Evolutionary conservation across 2,329 filamentous ascomycete genomes (phyloP).

Genomic region (Hypoxylon sp.): DNA sequence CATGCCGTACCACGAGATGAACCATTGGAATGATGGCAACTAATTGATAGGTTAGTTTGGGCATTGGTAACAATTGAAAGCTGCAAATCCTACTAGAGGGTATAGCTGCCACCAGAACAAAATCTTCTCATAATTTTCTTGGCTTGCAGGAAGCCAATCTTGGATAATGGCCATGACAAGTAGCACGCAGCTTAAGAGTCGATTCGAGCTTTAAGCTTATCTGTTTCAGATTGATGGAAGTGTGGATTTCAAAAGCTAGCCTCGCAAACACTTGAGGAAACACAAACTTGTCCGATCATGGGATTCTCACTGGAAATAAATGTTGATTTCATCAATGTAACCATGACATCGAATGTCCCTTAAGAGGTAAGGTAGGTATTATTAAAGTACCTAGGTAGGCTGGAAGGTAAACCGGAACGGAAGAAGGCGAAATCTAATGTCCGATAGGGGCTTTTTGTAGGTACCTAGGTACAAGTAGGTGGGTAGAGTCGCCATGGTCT

Average conservation of each 20-base stretch:
- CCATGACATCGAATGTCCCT: conserved; percentile 16
- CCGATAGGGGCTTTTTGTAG: conserved; percentile 8
- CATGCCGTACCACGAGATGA: conserved; percentile 86
- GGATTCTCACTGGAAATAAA: conserved; percentile 9
- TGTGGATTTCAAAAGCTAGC: conserved; percentile 12
- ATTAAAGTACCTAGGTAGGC: background rate
- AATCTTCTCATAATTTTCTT: conserved; percentile 70
- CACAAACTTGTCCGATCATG: conserved; percentile 5
- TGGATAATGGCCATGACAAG: conserved; percentile 64
- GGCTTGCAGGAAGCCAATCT: conserved; percentile 71
- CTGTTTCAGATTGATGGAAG: conserved; percentile 4
- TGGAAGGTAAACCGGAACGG: conserved; percentile 9
- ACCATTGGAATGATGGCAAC: conserved; percentile 82
- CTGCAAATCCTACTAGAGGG: conserved; percentile 62
- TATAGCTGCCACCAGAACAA: conserved; percentile 69
- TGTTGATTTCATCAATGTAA: conserved; percentile 33
- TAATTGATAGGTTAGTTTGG: conserved; percentile 57
- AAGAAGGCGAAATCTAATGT: conserved; percentile 31
- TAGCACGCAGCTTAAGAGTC: background rate
- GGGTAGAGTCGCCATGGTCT: too few species aligned
- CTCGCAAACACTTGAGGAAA: conserved; percentile 12
- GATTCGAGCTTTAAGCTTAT: background rate
- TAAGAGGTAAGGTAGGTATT: conserved; percentile 6
- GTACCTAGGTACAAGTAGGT: background rate
- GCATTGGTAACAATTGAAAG: conserved; percentile 3